Percentiles rank a stretch among this genome's conserved stretches.
phyloP scores from a whole-genome alignment of 768 basidiomycete species.

The Psilocybe cyanescens region DNA sequence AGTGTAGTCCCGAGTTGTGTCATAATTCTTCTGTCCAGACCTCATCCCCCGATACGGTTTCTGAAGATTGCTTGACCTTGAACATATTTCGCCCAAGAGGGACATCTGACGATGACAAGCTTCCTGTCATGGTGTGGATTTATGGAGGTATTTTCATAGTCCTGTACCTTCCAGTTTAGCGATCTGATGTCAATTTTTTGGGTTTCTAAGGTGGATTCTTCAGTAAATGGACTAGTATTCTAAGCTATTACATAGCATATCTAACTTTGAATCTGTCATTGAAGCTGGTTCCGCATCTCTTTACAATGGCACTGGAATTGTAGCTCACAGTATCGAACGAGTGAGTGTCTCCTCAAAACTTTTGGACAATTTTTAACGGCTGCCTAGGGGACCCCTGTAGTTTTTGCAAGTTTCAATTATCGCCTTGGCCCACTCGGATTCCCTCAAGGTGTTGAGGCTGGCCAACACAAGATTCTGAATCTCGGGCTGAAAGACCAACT shows the following conservation, averaged over 20 bases:
- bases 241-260: not conserved
- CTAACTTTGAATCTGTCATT: not conserved
- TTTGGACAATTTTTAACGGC: not conserved
- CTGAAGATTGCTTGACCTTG: conserved; percentile 62
- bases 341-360: conserved; percentile 15
- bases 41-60: conserved; percentile 35
- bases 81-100: conserved; percentile 56
- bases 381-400: conserved; percentile 41
- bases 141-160: conserved; percentile 16
- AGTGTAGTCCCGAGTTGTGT: accelerated
- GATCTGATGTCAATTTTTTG: not conserved
- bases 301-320: conserved; percentile 33
- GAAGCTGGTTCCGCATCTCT: conserved; percentile 18
- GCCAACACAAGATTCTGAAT: conserved; percentile 29
- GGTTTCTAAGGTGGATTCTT: conserved; percentile 18
- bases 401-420: conserved; percentile 38
- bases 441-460: conserved; percentile 37
- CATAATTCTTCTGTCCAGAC: not conserved
- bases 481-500: conserved; percentile 48
- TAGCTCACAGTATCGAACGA: conserved; percentile 32
- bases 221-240: not conserved
- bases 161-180: not conserved
- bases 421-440: conserved; percentile 50
- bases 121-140: conserved; percentile 37
- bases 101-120: conserved; percentile 19